Conservation (phyloP, 352 stramenopile species). For the Pythium angustatum region DNA sequence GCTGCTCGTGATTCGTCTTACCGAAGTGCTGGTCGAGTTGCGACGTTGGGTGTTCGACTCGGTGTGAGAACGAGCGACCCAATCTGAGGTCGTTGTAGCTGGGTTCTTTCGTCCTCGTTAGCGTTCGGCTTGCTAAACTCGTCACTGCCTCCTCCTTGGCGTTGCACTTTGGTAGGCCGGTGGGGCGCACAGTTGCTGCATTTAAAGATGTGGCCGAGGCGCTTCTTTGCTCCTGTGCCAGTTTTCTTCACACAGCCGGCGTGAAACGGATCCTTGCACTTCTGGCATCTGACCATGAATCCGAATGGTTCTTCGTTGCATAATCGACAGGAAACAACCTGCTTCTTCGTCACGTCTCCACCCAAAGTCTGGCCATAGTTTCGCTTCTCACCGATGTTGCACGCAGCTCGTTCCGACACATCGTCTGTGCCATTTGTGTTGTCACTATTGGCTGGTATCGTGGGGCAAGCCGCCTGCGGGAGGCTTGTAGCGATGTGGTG, state of each 20-base stretch:
- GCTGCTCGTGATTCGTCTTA: neutral
- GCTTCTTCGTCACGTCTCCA: neutral
- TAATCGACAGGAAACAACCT: slow-evolving; percentile 21
- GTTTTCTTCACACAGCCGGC: slow-evolving; percentile 43
- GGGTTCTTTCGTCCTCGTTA: neutral
- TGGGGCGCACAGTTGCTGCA: slow-evolving; percentile 31
- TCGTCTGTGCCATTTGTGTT: too few relatives aligned
- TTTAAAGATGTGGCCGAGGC: slow-evolving; percentile 35
- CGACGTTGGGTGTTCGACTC: neutral
- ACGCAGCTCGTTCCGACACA: too few relatives aligned
- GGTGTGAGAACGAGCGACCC: neutral
- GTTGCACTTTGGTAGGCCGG: slow-evolving; percentile 31
- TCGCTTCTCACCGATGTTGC: neutral
- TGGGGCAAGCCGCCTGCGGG: too few relatives aligned
- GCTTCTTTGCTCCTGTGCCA: slow-evolving; percentile 28
- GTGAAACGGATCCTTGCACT: slow-evolving; percentile 52
- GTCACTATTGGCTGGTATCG: too few relatives aligned
- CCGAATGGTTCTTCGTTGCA: slow-evolving; percentile 50
- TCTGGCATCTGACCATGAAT: slow-evolving; percentile 59
- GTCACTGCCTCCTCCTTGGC: neutral
- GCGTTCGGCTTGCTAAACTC: neutral
- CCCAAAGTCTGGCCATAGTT: neutral
- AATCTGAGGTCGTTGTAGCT: neutral
- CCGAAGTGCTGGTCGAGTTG: neutral
- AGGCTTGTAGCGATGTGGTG: too few relatives aligned